Evolutionary conservation across 495 filamentous ascomycete genomes (phyloP), one percentile per base, ranked within the genome.

Genomic region (Aspergillus leporis): DNA sequence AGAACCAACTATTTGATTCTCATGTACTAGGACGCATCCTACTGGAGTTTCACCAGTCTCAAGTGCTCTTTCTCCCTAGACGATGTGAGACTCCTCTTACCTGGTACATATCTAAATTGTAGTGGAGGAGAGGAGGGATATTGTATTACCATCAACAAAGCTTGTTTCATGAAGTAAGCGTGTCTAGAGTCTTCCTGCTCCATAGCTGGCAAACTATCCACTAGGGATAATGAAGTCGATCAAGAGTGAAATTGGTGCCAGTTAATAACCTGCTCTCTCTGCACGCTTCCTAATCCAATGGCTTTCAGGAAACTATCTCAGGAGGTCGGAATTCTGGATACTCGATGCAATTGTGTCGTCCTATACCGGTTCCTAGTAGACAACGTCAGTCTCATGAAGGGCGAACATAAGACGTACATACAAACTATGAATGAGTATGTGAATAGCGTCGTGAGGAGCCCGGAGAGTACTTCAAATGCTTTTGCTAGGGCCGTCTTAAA

Each of bases 21-120:
- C 66, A 67, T 91, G 78, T 0, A 97, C 92, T 47, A 98, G 84
- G 19, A 98, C 91, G 76, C 95, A 98, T 52, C 94, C 95, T 16
- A 98, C 95, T 6, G 94, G 95, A 2, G 95, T 97, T 76, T 98
- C 94, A 60, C 92, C 88, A 41, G 78, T 87, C 25, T 73, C 64
- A n/a, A 98, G 84, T 16, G 94, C 94, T 54, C 87, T 81, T 61
- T 90, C 84, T 45, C 90, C 92, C 89, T 95, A 48, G 19, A 30
- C 41, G 32, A 36, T 41, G 13, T 25, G 60, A 70, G 43, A n/a
- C 63, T 57, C 40, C n/a, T 47, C 43, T 46, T 34, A 23, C 14
- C 19, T 56, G 25, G n/a, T 14, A 31, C 10, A 10, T 23, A 14
- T 51, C 19, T 13, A 7, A 22, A 25, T 32, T 43, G 23, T n/a